phyloP scores from a whole-genome alignment of 2,329 filamentous ascomycete species.

The Clonostachys rhizophaga region DNA sequence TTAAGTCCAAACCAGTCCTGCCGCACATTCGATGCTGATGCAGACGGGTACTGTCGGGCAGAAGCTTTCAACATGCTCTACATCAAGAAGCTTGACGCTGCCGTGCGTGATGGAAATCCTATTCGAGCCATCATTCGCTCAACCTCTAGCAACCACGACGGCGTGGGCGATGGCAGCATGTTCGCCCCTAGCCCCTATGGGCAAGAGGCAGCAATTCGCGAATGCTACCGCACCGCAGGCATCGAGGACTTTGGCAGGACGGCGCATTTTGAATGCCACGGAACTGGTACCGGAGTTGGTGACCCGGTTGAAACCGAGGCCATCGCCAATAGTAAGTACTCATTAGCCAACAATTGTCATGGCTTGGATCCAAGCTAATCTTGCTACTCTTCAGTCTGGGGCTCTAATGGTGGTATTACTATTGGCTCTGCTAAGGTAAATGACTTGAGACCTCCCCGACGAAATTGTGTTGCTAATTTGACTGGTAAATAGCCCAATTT shows the following conservation, averaged over 20 bases:
- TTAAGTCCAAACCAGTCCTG: slow-evolving; percentile 16
- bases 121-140: slow-evolving; percentile 26
- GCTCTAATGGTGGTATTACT: slow-evolving; percentile 10
- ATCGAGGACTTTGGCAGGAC: slow-evolving; percentile 22
- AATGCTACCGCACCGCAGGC: slow-evolving; percentile 22
- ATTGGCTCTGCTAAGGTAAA: slow-evolving; percentile 25
- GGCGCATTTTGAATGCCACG: slow-evolving; percentile 38
- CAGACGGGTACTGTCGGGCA: slow-evolving; percentile 39
- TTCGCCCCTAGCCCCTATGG: slow-evolving; percentile 25
- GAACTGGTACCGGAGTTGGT: slow-evolving; percentile 36
- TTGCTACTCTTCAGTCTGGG: slow-evolving; percentile 13
- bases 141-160: slow-evolving; percentile 28
- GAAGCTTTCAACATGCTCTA: slow-evolving; percentile 35
- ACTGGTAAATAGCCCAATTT: slow-evolving; percentile 22
- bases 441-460: too few species aligned
- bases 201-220: slow-evolving; percentile 31
- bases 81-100: slow-evolving; percentile 35
- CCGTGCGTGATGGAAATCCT: slow-evolving; percentile 35
- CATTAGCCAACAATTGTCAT: too few species aligned
- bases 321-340: slow-evolving; percentile 9
- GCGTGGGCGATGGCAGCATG: slow-evolving; percentile 7
- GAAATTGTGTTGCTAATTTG: too few species aligned
- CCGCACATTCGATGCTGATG: slow-evolving; percentile 28
- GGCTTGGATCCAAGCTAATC: too few species aligned
- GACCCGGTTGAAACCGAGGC: slow-evolving; percentile 34